phyloP scores from a whole-genome alignment of 192 early-diverging fungal species.

The Coemansia sp. region DNA sequence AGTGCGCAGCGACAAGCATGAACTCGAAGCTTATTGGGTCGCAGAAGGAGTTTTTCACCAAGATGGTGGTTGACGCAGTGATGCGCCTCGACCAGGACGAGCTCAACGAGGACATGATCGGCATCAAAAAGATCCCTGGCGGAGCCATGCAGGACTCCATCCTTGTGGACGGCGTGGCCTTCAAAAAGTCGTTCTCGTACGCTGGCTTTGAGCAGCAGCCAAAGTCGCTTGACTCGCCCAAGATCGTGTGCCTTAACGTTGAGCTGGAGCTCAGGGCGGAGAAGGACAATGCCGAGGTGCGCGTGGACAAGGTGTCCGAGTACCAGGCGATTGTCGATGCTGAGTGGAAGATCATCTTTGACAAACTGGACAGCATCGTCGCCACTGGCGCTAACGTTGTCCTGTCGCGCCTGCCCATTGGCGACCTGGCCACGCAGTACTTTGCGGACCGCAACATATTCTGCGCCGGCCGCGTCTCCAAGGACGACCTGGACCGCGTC shows the following conservation, averaged over 20 bases:
- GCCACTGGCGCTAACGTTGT: slow-evolving; percentile 96
- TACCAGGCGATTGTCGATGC: slow-evolving; percentile 99
- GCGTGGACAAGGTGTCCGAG: slow-evolving; percentile 92
- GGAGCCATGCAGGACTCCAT: slow-evolving; percentile 99
- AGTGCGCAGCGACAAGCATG: slow-evolving; percentile 98
- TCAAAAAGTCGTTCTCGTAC: slow-evolving; percentile 99
- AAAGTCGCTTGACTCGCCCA: slow-evolving; percentile 88
- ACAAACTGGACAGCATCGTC: slow-evolving; percentile 95
- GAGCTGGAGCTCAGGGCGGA: slow-evolving; percentile 99
- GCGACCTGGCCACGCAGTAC: slow-evolving; percentile 98
- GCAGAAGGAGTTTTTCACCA: slow-evolving; percentile 96
- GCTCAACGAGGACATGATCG: slow-evolving; percentile 95
- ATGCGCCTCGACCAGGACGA: slow-evolving; percentile 93
- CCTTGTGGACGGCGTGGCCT: slow-evolving; percentile 94
- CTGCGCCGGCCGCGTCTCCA: slow-evolving; percentile 95
- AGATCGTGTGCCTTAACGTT: slow-evolving; percentile 91
- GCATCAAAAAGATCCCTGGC: slow-evolving; percentile 97
- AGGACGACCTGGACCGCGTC: slow-evolving; percentile 90
- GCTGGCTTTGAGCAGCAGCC: slow-evolving; percentile 99
- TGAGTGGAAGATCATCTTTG: slow-evolving; percentile 99
- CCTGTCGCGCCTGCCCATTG: slow-evolving; percentile 95
- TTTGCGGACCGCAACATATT: slow-evolving; percentile 99
- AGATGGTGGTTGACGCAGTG: slow-evolving; percentile 98
- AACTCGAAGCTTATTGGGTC: slow-evolving; percentile 96
- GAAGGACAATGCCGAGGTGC: slow-evolving; percentile 98